Evolutionary conservation across 352 stramenopile species (phyloP), one percentile per base, ranked within the genome.

Genomic region (Phytophthora rubi): DNA sequence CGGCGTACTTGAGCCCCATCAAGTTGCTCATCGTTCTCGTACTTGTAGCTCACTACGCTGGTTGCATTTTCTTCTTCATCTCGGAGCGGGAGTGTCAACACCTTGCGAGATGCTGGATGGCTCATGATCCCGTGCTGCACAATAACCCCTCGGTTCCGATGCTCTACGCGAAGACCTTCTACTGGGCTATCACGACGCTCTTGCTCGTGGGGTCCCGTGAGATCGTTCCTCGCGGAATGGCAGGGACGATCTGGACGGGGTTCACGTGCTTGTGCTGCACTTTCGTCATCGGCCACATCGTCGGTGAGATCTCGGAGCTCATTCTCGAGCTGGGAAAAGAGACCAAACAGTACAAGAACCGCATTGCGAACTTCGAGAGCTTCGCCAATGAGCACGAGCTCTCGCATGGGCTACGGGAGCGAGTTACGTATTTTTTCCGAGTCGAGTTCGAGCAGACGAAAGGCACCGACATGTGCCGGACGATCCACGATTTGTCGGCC

Each of bases 221-320:
- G 42, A 86, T 92, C 56, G 79, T 87, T 2, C 84, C 84, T 16
- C 54, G 82, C 5, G 79, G 79, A 2, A 78, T 82, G 6, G 59
- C 75, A 2, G 81, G 80, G 2, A 91, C 84, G 10, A 53, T 90
- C 8, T 92, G 83, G 66, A 82, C 84, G 4, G 76, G 75, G 0
- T 30, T 80, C 0, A 85, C 79, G 26, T 90, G 82, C 39, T 70
- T 92, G 18, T 87, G 76, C 51, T 90, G 84, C 45, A 85, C 82
- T 16, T 92, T 92, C 54, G 77, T 92, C 37, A 82, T 92, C 30
- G 83, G 84, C 0, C 82, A 91, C 61, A 89, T 92, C 16, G 73
- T 92, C n/a, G 84, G 84, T 7, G 82, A 90, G 60, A 72, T 92
- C 1, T 91, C 84, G 9, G 83, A 90, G 16, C 75, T 92, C 30